Conservation (phyloP, 2,329 filamentous ascomycete species). For the Spiromastix sp. region DNA sequence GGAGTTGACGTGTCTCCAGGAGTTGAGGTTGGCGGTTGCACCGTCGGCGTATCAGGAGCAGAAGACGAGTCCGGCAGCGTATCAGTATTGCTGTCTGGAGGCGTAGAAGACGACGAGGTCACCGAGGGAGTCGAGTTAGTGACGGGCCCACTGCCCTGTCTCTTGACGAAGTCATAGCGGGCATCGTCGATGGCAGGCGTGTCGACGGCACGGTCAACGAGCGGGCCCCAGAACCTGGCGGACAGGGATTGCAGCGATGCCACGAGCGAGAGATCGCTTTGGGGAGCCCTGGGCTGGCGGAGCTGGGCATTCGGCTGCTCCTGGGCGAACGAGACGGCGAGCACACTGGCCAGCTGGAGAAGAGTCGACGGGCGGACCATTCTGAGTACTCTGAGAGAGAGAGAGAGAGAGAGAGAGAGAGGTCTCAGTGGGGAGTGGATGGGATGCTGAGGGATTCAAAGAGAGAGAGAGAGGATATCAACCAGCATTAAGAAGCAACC, state of each 20-base stretch:
- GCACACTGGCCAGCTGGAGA: constrained; percentile 3
- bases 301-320: constrained; percentile 1
- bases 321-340: constrained; percentile 3
- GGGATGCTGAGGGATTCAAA: neutral
- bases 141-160: constrained; percentile 8
- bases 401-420: constrained; percentile 2
- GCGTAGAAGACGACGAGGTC: constrained; percentile 4
- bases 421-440: neutral
- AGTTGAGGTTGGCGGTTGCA: neutral
- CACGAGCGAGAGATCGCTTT: constrained; percentile 3
- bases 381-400: neutral
- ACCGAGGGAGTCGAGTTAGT: constrained; percentile 7
- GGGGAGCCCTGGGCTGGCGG: constrained; percentile 6
- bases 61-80: too few species aligned
- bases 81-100: neutral
- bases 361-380: constrained; percentile 7
- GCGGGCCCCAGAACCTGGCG: constrained; percentile 6
- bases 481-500: neutral
- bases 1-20: too few species aligned
- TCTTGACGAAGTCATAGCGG: constrained; percentile 8
- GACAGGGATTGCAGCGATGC: constrained; percentile 6
- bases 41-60: too few species aligned
- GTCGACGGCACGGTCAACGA: constrained; percentile 5
- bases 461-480: neutral
- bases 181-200: neutral